A percentile compares a stretch with the other conserved stretches of the same genome.
These are phyloP conservation scores for Ascochyta viciae-villosae DNA, from an alignment of 2,329 filamentous ascomycete species.

Conservation along the genomic window DNA sequence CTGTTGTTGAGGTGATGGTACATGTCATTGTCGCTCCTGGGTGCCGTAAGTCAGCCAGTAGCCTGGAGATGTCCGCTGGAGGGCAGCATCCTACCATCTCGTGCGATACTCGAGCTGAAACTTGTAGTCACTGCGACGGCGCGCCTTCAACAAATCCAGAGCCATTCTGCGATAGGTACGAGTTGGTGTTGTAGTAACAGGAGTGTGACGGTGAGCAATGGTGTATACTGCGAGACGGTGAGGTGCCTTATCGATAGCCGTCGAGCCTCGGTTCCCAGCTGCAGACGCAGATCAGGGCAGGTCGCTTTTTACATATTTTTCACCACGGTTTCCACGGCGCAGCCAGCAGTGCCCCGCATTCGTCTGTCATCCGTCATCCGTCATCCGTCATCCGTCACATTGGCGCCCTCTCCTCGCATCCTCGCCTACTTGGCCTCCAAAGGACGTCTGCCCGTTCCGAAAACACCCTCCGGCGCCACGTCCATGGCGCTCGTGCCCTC, in stretches of 20 bases:
- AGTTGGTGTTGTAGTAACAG: background rate
- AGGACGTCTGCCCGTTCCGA: conserved; percentile 47
- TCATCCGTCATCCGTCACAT: conserved; percentile 1
- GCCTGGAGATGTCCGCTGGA: background rate
- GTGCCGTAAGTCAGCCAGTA: conserved; percentile 15
- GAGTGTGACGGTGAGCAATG: background rate
- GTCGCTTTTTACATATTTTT: background rate
- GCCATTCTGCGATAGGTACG: conserved; percentile 27
- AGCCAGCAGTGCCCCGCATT: conserved; percentile 9
- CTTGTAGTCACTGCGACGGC: conserved; percentile 74
- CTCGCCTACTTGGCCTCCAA: conserved; percentile 60
- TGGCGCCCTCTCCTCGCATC: conserved; percentile 57
- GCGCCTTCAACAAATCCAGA: conserved; percentile 58
- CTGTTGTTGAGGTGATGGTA: conserved; percentile 94
- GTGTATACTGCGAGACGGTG: background rate
- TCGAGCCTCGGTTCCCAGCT: conserved; percentile 7
- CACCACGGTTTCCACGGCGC: no score
- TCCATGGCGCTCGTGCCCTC: conserved; percentile 55
- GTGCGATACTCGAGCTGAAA: conserved; percentile 84
- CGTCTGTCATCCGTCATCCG: background rate
- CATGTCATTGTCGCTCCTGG: conserved; percentile 89
- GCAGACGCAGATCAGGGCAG: no score
- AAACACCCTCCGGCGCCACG: conserved; percentile 27
- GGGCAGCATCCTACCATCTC: conserved; percentile 69
- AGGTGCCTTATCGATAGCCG: conserved; percentile 12